Conservation (phyloP, 108 stramenopile species). For the Pseudonitzschia delicatissima region DNA sequence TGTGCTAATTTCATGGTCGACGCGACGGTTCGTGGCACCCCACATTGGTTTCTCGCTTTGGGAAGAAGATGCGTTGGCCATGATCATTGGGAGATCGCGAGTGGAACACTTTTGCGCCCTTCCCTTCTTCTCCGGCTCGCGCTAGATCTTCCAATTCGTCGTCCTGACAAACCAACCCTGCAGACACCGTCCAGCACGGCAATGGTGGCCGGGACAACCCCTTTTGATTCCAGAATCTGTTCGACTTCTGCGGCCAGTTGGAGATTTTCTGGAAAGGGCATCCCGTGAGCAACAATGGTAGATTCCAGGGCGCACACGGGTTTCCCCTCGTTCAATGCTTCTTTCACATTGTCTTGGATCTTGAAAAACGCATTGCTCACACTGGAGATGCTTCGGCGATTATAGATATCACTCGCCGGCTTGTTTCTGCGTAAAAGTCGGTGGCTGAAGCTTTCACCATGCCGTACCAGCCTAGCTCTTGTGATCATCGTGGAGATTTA, state of each 20-base stretch:
- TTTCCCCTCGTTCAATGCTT: constrained; percentile 32
- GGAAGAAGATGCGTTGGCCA: not conserved
- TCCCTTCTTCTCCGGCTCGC: constrained; percentile 59
- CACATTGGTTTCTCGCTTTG: not conserved
- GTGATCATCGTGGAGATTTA: too few relatives aligned
- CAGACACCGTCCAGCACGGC: constrained; percentile 83
- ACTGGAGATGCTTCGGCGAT: too few relatives aligned
- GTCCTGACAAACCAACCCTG: constrained; percentile 69
- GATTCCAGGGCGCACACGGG: constrained; percentile 93
- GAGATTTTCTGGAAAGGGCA: constrained; percentile 98
- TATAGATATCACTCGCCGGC: too few relatives aligned
- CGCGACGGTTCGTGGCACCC: constrained; percentile 94
- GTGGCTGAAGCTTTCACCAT: too few relatives aligned
- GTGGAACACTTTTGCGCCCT: constrained; percentile 84
- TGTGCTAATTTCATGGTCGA: constrained; percentile 91
- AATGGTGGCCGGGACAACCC: constrained; percentile 92
- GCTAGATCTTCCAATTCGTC: constrained; percentile 89
- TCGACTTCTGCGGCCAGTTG: constrained; percentile 73
- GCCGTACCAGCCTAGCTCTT: too few relatives aligned
- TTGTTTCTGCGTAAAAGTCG: too few relatives aligned
- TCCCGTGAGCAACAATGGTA: constrained; percentile 98
- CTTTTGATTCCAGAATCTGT: constrained; percentile 52
- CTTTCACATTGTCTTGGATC: constrained; percentile 27
- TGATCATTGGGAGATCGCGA: constrained; percentile 77
- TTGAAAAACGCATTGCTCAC: too few relatives aligned